Evolutionary conservation across 345 rosid genomes (phyloP), one percentile per base, ranked within the genome.

Genomic region (Euphorbia peplus): DNA sequence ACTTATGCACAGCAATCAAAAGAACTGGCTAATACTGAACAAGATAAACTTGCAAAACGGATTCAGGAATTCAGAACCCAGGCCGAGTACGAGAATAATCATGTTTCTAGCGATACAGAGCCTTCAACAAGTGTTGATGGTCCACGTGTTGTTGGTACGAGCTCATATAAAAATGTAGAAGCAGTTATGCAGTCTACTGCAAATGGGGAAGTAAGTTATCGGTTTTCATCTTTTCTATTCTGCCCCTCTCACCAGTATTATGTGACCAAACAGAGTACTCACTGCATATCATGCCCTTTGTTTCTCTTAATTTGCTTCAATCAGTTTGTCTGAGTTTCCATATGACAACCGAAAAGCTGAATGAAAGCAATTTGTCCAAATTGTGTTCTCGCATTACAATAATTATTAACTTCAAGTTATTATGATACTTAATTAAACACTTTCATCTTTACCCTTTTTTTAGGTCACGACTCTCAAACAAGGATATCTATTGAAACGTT

Each of bases 11-110:
- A 92, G 58, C 96, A 88, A 72, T 83, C 98, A 32, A 92, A 89
- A 82, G 96, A 89, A 81, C 79, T 82, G 77, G 88, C 96, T 47
- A 83, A 70, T 68, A 73, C 77, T 70, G 98, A 89, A 67, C 90
- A 89, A 77, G 89, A 92, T 75, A 86, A 83, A 70, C 92, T 89
- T 78, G 93, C 84, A 42, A 85, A 85, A 82, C 79, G 98, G 70
- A 92, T 92, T 81, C 98, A 92, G 75, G 98, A 89, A 80, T 92
- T 85, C 79, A 85, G 93, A 79, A 88, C 96, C 47, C 93, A 82
- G 68, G 75, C 89, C 79, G 98, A 92, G 76, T 55, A 86, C 75
- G 87, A 84, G 57, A 84, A 73, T 67, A 75, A 80, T 59, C 81
- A 59, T 51, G 83, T 82, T 68, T 87, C 89, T 1, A 74, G 68